phyloP scores from a whole-genome alignment of 202 grass and related monocot genomes.

The Brachypodium distachyon region DNA sequence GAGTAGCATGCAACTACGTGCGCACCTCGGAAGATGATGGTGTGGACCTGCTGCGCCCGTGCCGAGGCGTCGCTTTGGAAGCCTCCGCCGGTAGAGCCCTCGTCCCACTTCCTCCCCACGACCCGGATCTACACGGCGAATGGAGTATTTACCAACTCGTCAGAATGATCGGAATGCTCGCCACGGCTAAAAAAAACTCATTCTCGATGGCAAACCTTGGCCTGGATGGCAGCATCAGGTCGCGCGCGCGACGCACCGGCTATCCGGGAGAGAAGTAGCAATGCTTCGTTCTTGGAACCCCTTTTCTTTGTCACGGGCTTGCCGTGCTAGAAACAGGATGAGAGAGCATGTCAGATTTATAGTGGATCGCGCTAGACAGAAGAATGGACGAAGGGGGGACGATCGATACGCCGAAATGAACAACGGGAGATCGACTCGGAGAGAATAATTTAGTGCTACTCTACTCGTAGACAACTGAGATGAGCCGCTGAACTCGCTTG shows the following conservation, averaged over 20 bases:
- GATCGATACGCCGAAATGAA: not conserved
- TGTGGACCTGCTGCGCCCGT: slow-evolving; percentile 37
- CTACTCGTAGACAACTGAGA: too few relatives aligned
- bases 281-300: not conserved
- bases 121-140: slow-evolving; percentile 26
- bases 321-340: not conserved
- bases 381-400: not conserved
- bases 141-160: not conserved
- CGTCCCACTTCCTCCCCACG: slow-evolving; percentile 4
- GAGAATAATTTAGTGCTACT: too few relatives aligned
- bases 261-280: not conserved
- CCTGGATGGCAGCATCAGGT: slow-evolving; percentile 30
- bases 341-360: slow-evolving; percentile 15
- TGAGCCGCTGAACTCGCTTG: too few relatives aligned
- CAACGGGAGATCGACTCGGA: too few relatives aligned
- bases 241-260: not conserved
- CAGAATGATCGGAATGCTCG: not conserved
- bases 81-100: not conserved
- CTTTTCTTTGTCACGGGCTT: not conserved
- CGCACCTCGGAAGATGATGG: slow-evolving; percentile 11
- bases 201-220: slow-evolving; percentile 40
- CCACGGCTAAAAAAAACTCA: not conserved
- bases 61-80: not conserved
- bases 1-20: not conserved
- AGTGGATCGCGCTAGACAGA: not conserved